These are phyloP conservation scores for Nigrograna mackinnonii DNA, from an alignment of 2,329 filamentous ascomycete genomes.

Conservation along the genomic window DNA sequence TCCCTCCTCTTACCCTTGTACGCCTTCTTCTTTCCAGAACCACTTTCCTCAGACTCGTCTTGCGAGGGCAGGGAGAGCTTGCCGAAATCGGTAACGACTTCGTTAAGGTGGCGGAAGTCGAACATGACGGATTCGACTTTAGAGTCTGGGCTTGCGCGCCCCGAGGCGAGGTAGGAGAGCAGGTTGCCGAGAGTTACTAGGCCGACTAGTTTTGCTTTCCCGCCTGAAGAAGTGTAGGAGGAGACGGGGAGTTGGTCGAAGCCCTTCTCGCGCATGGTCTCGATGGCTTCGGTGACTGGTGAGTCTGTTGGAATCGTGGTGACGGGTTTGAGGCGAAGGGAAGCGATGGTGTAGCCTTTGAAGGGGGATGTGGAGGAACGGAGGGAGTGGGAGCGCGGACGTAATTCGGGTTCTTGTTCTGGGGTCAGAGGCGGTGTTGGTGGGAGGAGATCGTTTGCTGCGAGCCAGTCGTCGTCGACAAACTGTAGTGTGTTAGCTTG, in stretches of 20 bases:
- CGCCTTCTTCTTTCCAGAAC: constrained; percentile 34
- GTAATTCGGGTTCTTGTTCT: constrained; percentile 25
- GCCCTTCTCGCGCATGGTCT: constrained; percentile 97
- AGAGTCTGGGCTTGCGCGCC: constrained; percentile 73
- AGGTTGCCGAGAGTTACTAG: constrained; percentile 95
- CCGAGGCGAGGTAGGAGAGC: constrained; percentile 84
- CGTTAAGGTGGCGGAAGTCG: constrained; percentile 83
- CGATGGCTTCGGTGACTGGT: constrained; percentile 83
- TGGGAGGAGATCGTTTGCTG: constrained; percentile 88
- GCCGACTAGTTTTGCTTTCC: constrained; percentile 76
- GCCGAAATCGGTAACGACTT: constrained; percentile 79
- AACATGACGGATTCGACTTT: constrained; percentile 93
- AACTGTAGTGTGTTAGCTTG: constrained; percentile 60
- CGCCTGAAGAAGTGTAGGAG: constrained; percentile 50
- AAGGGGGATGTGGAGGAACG: constrained; percentile 73
- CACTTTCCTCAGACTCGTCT: constrained; percentile 20
- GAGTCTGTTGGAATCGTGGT: constrained; percentile 77
- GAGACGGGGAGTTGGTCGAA: constrained; percentile 97
- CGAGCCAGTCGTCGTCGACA: constrained; percentile 97
- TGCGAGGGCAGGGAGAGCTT: constrained; percentile 36
- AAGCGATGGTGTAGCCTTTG: constrained; percentile 75
- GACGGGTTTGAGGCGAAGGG: constrained; percentile 89
- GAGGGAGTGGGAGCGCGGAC: constrained; percentile 43
- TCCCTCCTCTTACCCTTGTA: too few relatives aligned
- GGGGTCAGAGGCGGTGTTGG: constrained; percentile 54